phyloP scores from a whole-genome alignment of 2,329 filamentous ascomycete genomes.

The Fusarium sublunatum region DNA sequence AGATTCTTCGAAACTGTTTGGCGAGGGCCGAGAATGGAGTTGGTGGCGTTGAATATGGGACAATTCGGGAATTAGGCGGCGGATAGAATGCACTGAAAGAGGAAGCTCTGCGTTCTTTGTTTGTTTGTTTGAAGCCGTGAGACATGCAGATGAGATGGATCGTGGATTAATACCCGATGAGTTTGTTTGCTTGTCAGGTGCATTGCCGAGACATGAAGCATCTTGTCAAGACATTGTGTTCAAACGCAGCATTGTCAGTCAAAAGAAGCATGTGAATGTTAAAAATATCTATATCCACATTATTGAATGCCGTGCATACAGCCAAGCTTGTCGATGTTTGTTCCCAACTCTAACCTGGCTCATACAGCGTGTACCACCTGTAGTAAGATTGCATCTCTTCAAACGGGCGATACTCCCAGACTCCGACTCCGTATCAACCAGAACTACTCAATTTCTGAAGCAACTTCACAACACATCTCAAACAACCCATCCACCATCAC shows the following conservation, averaged over 20 bases:
- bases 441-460: no score
- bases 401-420: no score
- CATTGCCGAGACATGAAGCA: not conserved
- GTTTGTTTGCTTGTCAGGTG: not conserved
- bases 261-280: not conserved
- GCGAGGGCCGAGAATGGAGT: constrained; percentile 22
- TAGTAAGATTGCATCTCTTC: no score
- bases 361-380: not conserved
- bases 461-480: no score
- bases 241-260: not conserved
- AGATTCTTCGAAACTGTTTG: constrained; percentile 15
- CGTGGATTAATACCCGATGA: constrained; percentile 1
- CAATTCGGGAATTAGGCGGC: constrained; percentile 4
- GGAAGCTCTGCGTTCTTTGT: not conserved
- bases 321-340: constrained; percentile 12
- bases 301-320: constrained; percentile 29
- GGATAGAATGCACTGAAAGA: not conserved
- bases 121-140: not conserved
- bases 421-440: no score
- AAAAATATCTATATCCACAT: constrained; percentile 5
- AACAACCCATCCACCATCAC: not conserved
- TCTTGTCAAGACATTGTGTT: constrained; percentile 10
- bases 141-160: constrained; percentile 10
- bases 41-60: not conserved
- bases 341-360: constrained; percentile 8